Percentiles rank a stretch among this genome's conserved stretches.
Conservation (phyloP, 805 yeast genomes). For the Metschnikowia orientalis region DNA sequence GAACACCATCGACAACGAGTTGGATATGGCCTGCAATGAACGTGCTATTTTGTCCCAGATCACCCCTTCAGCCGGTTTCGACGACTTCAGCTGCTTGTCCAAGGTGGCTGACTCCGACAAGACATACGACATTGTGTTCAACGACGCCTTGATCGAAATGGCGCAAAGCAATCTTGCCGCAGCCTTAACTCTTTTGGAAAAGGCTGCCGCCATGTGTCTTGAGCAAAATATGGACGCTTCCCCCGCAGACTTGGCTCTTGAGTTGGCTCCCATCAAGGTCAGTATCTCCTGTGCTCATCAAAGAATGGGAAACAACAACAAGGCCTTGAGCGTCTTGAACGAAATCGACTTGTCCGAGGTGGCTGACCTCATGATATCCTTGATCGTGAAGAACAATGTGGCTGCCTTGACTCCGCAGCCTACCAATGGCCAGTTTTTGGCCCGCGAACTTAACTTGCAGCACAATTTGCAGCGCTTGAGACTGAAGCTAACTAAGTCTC, state of each 20-base stretch:
- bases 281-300: constrained; percentile 57
- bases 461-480: constrained; percentile 21
- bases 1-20: constrained; percentile 38
- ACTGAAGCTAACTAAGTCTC: constrained; percentile 30
- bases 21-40: constrained; percentile 60
- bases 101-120: constrained; percentile 15
- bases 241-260: constrained; percentile 45
- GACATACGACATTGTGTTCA: constrained; percentile 58
- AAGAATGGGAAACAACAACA: constrained; percentile 7
- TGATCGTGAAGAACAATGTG: constrained; percentile 44
- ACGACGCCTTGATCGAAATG: constrained; percentile 50
- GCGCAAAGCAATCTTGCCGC: constrained; percentile 34
- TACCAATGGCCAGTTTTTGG: constrained; percentile 21
- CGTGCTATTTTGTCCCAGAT: constrained; percentile 61
- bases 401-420: constrained; percentile 22
- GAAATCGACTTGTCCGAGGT: constrained; percentile 21
- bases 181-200: constrained; percentile 42
- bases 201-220: constrained; percentile 43
- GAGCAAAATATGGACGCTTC: constrained; percentile 29
- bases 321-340: constrained; percentile 12
- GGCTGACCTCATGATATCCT: constrained; percentile 37
- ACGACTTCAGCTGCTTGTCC: constrained; percentile 4
- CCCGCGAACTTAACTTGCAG: constrained; percentile 31
- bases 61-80: no score
- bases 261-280: constrained; percentile 56